Evolutionary conservation across 345 rosid species (phyloP), one percentile per base, ranked within the genome.

Genomic region (Excoecaria agallocha): DNA sequence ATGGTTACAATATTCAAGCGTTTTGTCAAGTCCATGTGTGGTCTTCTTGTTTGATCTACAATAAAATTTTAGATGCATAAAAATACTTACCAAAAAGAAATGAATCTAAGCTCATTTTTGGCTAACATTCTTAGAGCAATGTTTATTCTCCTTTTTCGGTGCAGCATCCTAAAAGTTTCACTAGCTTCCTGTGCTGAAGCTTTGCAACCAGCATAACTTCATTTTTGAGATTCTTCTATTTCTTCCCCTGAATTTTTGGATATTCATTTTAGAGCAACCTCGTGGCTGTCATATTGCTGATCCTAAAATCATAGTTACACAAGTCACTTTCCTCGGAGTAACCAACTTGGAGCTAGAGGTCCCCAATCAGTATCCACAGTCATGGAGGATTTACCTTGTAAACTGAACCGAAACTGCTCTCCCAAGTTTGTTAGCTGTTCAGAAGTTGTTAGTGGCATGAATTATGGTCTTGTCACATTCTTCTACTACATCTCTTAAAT

Each of bases 71-170:
- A 24, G 15, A n/a, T 15, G 0, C 20, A 68, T 30, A 15, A 51
- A 30, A 16, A 30, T 9, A 22, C 57, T 16, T 70, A 70, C 75
- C 59, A 35, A 77, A 70, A 55, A 70, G 71, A 39, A 76, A 60
- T 11, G 24, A 69, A 45, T 76, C 79, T 58, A 78, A 73, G 43
- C 77, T 68, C 35, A 69, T 69, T 25, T 78, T 78, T 15, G 82
- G 82, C 45, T 50, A 17, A 51, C 51, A 50, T 50, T 68, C 59
- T 17, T 68, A 30, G 15, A 68, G 50, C 30, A 49, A 30, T 45
- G 50, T 68, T 50, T 49, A 41, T 9, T 67, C 57, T 67, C 71
- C 57, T 48, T 57, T 57, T 43, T 48, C 20, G 49, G 49, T 24
- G 45, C 71, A 68, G 19, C 71, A 68, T 68, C 71, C 71, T 15